Base-by-base conservation (phyloP, 2,329 filamentous ascomycete genomes). In the Phialemonium atrogriseum region DNA sequence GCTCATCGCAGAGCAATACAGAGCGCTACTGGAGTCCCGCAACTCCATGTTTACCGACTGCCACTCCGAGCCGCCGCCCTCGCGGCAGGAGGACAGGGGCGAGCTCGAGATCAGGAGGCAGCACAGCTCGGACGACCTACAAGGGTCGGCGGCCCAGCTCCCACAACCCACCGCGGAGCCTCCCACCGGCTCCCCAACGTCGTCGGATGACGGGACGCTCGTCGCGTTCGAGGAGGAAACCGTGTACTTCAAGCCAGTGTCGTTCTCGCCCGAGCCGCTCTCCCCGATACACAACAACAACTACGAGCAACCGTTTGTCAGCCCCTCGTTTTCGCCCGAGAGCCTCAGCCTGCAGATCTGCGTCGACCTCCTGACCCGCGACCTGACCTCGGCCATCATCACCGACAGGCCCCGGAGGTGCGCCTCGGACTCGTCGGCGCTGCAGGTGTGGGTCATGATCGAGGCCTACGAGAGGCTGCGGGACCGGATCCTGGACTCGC, bases 371-470 rank as follows among this genome's bases (percentile, higher is more conserved):
- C 55, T 75, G 23, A 63, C 60, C 4, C 57, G 57, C 13, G 68
- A 74, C 38, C 52, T 75, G 7, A 59, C 64, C 1, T 60, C 62
- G 0, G 61, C 61, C 0, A 41, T 67, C 23, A 34, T 23, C 38
- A 52, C 26, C 21, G 48, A 31, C 32, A 49, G 49, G 32, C 35
- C 46, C 13, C 12, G 35, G 8, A 46, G 42, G 3, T 34, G 47
- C 11, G 48, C 34, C 23, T 29, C 49, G 3, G 56, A 64, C 21
- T 56, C 58, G 0, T 59, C 68, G 10, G 59, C 63, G 2, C 44
- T 74, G 24, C 70, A 74, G 44, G 48, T 73, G 12, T 66, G 65
- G 62, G 58, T 68, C 25, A 73, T 74, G 70, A 74, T 74, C 30
- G 70, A 73, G 42, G 69, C 70, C 3, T 74, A 74, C 42, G 69